Evolutionary conservation across 352 stramenopile species (phyloP), one percentile per base, ranked within the genome.

Genomic region (Thalassiosira mediterranea): DNA sequence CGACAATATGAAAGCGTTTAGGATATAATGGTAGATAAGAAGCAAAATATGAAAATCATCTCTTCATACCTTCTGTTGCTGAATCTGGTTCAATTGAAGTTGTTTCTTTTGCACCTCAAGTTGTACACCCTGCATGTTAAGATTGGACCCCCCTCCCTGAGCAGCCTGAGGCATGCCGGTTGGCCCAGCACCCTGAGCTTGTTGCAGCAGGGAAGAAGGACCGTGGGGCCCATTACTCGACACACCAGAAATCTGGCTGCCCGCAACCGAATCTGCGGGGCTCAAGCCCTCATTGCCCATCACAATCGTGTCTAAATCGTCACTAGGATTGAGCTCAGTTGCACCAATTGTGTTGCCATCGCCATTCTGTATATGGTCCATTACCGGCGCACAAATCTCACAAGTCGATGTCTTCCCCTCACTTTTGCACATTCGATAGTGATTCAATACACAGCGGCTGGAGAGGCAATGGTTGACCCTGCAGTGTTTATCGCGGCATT

Each of bases 391-490:
- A 58, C 87, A 92, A 15, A 92, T 96, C 97, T 81, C 96, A 94
- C 67, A 94, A 48, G 72, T 98, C 91, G 70, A 37, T 11, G 76
- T 86, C 26, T 76, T 78, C 13, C 76, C 79, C 58, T 90, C 74
- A 21, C 44, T 74, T 51, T 96, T 96, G 69, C 97, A 99, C 53
- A 98, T 96, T 60, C 98, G 94, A 68, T 99, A 98, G 76, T 99
- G 97, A 32, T 95, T 98, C 11, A 99, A 89, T 58, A 99, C 96
- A 74, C 98, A 94, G 75, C 97, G 95, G 44, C 95, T 98, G 19
- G 95, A 98, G n/a, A 98, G 94, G 71, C 97, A 99, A 72, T 99
- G 96, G 13, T 94, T 93, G 54, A 97, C 96, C 29, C 93, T 92
- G 75, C 97, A 99, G 49, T 95, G 91, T 44, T 96, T 97, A 68